Evolutionary conservation across 495 filamentous ascomycete genomes (phyloP), one percentile per base, ranked within the genome.

Genomic region (Aspergillus olivimuriae): DNA sequence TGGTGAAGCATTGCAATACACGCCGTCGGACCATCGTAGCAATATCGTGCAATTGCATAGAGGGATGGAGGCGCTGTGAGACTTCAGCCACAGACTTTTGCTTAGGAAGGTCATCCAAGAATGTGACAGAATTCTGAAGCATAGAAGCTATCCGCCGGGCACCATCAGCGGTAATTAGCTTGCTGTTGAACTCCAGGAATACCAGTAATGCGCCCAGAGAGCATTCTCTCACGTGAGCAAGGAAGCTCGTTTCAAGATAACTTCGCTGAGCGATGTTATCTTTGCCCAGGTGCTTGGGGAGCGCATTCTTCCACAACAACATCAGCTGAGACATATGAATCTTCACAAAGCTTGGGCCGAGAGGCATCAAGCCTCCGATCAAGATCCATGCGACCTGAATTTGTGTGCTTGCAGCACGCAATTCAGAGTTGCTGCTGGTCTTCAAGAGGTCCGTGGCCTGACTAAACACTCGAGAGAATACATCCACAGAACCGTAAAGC

Each of bases 381-480:
- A 99, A 64, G 33, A 94, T 94, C 92, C 92, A 99, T 15, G 92
- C 91, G 4, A 97, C 89, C 53, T 99, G 92, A 26, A 99, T 89
- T 57, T 99, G 92, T 12, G 88, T 94, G 52, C 85, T 85, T 14
- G 91, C 91, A 35, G 91, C 82, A 34, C 94, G 83, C 41, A 99
- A 74, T 51, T 99, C 91, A 9, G 87, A 90, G 52, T 84, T 87
- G 22, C 89, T 83, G 63, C 90, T 96, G 0, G 83, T 89, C 60
- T 99, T 99, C 32, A 99, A 77, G 9, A 99, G 72, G 26, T 86
- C 85, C 4, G 88, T 97, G 15, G 92, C 89, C 63, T 95, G 87
- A 11, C 87, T 84, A 46, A 97, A 75, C 31, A 96, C 85, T 12
- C 89, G 79, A 31, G 91, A 90, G 60, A 94, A 94, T 28, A 97